phyloP scores from a whole-genome alignment of 495 filamentous ascomycete species.

The Rhypophila decipiens region DNA sequence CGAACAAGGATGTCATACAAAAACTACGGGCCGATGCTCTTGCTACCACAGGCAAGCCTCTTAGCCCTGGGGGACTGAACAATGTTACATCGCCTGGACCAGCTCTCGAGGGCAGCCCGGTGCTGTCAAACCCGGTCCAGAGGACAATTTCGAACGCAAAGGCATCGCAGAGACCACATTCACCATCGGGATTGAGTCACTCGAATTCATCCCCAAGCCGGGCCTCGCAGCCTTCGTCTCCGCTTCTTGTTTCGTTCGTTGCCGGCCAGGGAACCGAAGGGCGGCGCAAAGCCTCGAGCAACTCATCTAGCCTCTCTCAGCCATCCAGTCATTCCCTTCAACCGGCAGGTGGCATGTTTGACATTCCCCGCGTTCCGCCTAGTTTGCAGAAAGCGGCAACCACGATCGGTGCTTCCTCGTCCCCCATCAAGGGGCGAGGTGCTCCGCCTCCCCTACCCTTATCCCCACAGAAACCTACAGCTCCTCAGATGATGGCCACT shows the following conservation, averaged over 20 bases:
- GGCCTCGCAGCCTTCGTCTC: constrained; percentile 88
- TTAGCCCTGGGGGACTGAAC: constrained; percentile 36
- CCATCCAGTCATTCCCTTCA: constrained; percentile 67
- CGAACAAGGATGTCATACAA: constrained; percentile 97
- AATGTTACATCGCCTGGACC: constrained; percentile 45
- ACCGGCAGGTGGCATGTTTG: constrained; percentile 68
- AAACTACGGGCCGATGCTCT: constrained; percentile 86
- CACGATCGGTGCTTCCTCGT: constrained; percentile 60
- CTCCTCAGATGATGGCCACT: constrained; percentile 31
- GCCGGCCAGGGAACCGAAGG: constrained; percentile 52
- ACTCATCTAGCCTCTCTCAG: constrained; percentile 75
- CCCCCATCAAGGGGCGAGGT: constrained; percentile 70
- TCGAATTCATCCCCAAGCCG: constrained; percentile 81
- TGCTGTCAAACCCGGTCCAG: constrained; percentile 72
- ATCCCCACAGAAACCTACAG: constrained; percentile 41
- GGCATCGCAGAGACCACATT: constrained; percentile 69
- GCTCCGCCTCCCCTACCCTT: constrained; percentile 42
- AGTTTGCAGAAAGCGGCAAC: constrained; percentile 53
- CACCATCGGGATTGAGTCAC: constrained; percentile 73
- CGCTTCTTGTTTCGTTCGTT: constrained; percentile 85
- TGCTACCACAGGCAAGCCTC: constrained; percentile 53
- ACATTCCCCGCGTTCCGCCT: constrained; percentile 55
- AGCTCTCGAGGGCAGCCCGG: constrained; percentile 77
- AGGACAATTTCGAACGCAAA: constrained; percentile 74
- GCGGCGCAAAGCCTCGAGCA: constrained; percentile 69